These are phyloP conservation scores for Prunella vulgaris DNA, from an alignment of 257 asterid species.

Conservation along the genomic window DNA sequence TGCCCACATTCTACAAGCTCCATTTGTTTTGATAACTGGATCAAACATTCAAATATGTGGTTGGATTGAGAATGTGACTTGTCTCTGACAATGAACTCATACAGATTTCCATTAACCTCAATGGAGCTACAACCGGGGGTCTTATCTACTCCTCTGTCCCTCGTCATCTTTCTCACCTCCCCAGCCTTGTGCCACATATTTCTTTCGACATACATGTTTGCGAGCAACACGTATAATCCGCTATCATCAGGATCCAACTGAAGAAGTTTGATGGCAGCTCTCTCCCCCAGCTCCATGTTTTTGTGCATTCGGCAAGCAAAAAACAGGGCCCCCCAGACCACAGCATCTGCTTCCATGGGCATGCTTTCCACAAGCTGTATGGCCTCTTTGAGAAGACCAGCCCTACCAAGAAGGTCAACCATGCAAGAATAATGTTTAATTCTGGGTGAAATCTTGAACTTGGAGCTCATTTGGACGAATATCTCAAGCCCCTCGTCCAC, in stretches of 20 bases:
- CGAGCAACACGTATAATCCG: constrained; percentile 61
- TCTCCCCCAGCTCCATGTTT: constrained; percentile 67
- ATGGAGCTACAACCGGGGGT: constrained; percentile 87
- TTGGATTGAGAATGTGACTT: constrained; percentile 41
- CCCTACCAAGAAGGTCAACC: constrained; percentile 86
- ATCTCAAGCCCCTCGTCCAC: constrained; percentile 58
- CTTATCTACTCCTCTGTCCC: constrained; percentile 65
- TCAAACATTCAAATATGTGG: constrained; percentile 47
- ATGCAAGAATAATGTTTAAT: constrained; percentile 65
- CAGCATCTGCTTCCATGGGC: constrained; percentile 68
- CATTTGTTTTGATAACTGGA: constrained; percentile 42
- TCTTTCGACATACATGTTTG: constrained; percentile 66
- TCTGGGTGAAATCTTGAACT: constrained; percentile 41
- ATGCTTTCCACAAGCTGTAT: constrained; percentile 48
- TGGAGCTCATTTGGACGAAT: constrained; percentile 54
- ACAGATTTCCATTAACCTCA: constrained; percentile 53
- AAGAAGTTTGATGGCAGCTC: constrained; percentile 61
- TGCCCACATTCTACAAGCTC: constrained; percentile 38
- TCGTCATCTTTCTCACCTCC: constrained; percentile 69
- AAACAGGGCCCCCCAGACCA: constrained; percentile 78
- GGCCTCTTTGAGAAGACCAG: constrained; percentile 67
- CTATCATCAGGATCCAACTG: constrained; percentile 69
- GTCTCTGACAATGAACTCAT: constrained; percentile 61
- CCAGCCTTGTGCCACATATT: constrained; percentile 54
- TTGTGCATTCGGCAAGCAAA: constrained; percentile 59